A percentile compares a stretch with the other conserved stretches of the same genome.
Conservation (phyloP, 371 early-diverging fungal species). For the Haplosporangium sp. region DNA sequence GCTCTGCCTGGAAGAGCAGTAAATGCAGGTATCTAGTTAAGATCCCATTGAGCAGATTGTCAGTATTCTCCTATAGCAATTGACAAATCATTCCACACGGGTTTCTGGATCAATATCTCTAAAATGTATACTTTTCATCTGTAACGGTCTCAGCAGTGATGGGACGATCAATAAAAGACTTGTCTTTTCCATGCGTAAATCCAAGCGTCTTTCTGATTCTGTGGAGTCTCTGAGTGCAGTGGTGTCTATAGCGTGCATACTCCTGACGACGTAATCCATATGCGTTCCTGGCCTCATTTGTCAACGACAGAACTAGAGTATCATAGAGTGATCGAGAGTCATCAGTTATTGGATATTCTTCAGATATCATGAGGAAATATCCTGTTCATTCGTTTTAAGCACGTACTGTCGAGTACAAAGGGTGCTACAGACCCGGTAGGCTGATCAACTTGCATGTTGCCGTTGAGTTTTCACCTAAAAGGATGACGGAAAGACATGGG, state of each 20-base stretch:
- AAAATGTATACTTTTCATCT: slow-evolving; percentile 59
- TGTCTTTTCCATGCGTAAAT: slow-evolving; percentile 68
- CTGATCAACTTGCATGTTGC: slow-evolving; percentile 36
- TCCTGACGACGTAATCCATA: slow-evolving; percentile 88
- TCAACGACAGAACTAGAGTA: slow-evolving; percentile 68
- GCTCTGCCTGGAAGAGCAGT: slow-evolving; percentile 76
- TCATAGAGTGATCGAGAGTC: background rate
- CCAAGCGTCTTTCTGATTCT: slow-evolving; percentile 71
- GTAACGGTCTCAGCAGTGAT: slow-evolving; percentile 61
- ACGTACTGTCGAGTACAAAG: slow-evolving; percentile 40
- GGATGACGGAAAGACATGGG: no score
- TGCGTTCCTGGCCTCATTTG: slow-evolving; percentile 79
- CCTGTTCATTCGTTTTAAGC: no score
- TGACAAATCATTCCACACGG: background rate
- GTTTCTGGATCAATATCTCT: background rate
- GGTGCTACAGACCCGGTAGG: slow-evolving; percentile 11
- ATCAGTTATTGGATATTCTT: background rate
- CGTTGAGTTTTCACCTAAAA: no score
- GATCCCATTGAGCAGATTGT: background rate
- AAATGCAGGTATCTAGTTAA: slow-evolving; percentile 66
- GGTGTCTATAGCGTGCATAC: slow-evolving; percentile 80
- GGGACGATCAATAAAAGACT: slow-evolving; percentile 59
- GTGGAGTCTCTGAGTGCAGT: slow-evolving; percentile 76
- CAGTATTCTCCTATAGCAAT: background rate
- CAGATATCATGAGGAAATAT: background rate